Evolutionary conservation across 257 asterid species (phyloP).

Genomic region (Petunia axillaris): DNA sequence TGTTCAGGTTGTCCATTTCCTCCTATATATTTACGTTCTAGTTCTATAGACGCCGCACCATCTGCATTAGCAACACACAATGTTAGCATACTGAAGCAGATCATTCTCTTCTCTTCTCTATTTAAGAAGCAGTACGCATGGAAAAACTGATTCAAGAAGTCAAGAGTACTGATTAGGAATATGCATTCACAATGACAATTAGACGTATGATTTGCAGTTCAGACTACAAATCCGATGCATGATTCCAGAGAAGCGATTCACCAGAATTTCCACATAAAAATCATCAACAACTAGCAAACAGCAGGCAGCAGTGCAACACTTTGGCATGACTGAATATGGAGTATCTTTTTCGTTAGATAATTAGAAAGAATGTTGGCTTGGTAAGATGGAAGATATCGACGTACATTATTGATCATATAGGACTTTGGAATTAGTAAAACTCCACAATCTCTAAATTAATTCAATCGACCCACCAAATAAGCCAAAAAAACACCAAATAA

Average conservation of each 20-base stretch:
- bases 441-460: background rate
- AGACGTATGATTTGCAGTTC: conserved; percentile 6
- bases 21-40: conserved; percentile 82
- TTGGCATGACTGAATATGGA: background rate
- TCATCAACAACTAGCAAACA: background rate
- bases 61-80: conserved; percentile 46
- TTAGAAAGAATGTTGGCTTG: background rate
- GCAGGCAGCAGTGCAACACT: background rate
- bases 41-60: conserved; percentile 84
- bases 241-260: conserved; percentile 4
- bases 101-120: conserved; percentile 6
- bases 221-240: background rate
- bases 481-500: conserved; percentile 17
- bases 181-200: background rate
- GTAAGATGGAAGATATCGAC: background rate
- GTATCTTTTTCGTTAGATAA: conserved; percentile 5
- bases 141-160: conserved; percentile 7
- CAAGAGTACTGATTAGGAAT: background rate
- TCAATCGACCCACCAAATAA: background rate
- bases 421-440: conserved; percentile 14
- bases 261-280: too few species aligned
- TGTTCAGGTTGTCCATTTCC: conserved; percentile 62
- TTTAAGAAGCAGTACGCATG: background rate
- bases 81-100: conserved; percentile 16
- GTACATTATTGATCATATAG: background rate